Percentiles rank a stretch among this genome's conserved stretches.
These are phyloP conservation scores for Tinospora cordifolia DNA, from an alignment of 164 flowering plant genomes.

Conservation along the genomic window DNA sequence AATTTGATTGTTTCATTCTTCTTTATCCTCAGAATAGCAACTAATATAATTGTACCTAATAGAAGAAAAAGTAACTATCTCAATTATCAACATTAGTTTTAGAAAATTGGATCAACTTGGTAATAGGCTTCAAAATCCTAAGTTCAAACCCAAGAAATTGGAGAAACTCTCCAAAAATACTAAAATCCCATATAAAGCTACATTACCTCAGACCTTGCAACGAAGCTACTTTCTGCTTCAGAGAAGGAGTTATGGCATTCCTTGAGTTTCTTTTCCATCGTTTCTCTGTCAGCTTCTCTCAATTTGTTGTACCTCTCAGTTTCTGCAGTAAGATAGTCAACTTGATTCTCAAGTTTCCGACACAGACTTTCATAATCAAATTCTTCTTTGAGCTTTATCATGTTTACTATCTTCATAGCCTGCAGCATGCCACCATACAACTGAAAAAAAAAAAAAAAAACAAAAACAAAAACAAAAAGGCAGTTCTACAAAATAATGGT, in stretches of 20 bases:
- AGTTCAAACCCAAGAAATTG: too few relatives aligned
- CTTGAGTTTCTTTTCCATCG: conserved; percentile 40
- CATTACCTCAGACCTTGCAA: conserved; percentile 65
- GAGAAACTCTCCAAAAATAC: not conserved
- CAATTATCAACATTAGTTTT: too few relatives aligned
- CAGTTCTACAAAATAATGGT: not conserved
- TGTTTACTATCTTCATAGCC: conserved; percentile 86
- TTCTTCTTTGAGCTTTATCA: conserved; percentile 79
- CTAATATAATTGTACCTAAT: not conserved
- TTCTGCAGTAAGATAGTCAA: conserved; percentile 69
- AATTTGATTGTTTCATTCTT: too few relatives aligned
- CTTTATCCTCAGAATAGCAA: not conserved
- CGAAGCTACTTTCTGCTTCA: conserved; percentile 45
- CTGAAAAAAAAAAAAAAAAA: too few relatives aligned
- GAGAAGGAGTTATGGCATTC: conserved; percentile 42
- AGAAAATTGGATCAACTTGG: too few relatives aligned
- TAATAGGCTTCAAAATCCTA: too few relatives aligned
- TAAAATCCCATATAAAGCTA: not conserved
- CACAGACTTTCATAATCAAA: conserved; percentile 84
- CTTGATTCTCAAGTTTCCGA: conserved; percentile 66
- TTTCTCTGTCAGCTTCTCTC: conserved; percentile 41
- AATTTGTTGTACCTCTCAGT: conserved; percentile 58
- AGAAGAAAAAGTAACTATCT: not conserved
- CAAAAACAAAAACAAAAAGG: conserved; percentile 7
- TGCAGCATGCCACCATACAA: conserved; percentile 29